Conservation (phyloP, 1,284 basidiomycete genomes). For the Rhodotorula sp. region DNA sequence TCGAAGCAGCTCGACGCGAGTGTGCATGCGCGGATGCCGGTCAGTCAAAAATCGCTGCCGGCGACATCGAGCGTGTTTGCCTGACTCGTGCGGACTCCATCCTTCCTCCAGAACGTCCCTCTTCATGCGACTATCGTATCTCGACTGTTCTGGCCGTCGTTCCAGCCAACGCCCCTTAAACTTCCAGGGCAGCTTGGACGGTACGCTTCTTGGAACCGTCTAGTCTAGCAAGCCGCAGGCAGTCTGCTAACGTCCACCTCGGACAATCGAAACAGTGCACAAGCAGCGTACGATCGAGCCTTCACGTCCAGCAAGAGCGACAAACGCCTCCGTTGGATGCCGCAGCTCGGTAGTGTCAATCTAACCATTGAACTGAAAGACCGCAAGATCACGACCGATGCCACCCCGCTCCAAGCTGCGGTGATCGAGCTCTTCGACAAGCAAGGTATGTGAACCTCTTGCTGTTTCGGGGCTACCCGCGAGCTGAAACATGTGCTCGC, state of each 20-base stretch:
- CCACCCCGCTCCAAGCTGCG: conserved; percentile 80
- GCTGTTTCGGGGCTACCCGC: no score
- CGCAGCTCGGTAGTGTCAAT: conserved; percentile 76
- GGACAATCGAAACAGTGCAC: conserved; percentile 56
- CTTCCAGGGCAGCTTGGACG: conserved; percentile 78
- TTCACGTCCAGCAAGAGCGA: conserved; percentile 82
- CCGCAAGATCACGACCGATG: conserved; percentile 68
- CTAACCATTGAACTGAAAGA: conserved; percentile 77
- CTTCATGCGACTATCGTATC: conserved; percentile 87
- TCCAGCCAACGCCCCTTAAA: conserved; percentile 67
- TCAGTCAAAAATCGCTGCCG: background rate
- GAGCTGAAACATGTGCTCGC: background rate
- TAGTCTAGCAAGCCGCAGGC: background rate
- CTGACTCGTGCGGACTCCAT: background rate
- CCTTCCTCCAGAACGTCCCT: conserved; percentile 51
- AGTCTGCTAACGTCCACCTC: no score
- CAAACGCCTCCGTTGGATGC: conserved; percentile 80
- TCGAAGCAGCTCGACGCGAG: conserved; percentile 81
- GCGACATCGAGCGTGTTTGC: background rate
- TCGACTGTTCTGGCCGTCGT: conserved; percentile 83
- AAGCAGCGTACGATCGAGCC: conserved; percentile 69
- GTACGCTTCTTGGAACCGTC: conserved; percentile 53
- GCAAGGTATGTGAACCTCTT: conserved; percentile 54
- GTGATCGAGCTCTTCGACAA: conserved; percentile 80
- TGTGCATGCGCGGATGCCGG: conserved; percentile 58